A percentile compares a stretch with the other conserved stretches of the same genome.
These are phyloP conservation scores for Galium porrigens DNA, from an alignment of 305 asterid genomes.

Conservation along the genomic window DNA sequence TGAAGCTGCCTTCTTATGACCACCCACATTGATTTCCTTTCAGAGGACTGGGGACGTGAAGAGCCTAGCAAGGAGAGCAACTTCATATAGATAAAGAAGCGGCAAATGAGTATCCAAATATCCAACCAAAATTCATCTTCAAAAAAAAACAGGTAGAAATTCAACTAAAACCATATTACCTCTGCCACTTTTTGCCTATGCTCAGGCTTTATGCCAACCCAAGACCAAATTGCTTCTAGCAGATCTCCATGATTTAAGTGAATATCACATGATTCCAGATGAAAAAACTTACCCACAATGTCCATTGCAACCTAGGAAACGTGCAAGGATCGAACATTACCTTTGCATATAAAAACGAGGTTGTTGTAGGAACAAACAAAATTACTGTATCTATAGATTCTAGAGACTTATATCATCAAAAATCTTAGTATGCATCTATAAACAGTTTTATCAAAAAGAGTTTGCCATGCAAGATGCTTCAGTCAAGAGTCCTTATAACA, in stretches of 20 bases:
- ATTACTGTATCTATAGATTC: neutral
- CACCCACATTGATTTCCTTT: conserved; percentile 91
- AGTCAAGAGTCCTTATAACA: too few relatives aligned
- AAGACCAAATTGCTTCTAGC: conserved; percentile 87
- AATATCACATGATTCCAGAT: conserved; percentile 62
- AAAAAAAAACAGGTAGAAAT: neutral
- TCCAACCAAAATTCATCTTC: neutral
- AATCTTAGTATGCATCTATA: neutral
- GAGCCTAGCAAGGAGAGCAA: conserved; percentile 87
- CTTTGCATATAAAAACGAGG: neutral
- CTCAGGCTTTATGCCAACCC: conserved; percentile 75
- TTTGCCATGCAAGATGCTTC: neutral
- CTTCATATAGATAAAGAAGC: conserved; percentile 33
- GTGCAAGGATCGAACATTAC: neutral
- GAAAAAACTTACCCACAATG: conserved; percentile 48
- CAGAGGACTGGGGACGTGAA: conserved; percentile 82
- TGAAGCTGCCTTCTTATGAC: conserved; percentile 88
- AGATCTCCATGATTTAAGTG: conserved; percentile 86
- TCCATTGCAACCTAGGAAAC: conserved; percentile 65
- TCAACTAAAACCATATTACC: conserved; percentile 28
- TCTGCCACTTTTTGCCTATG: conserved; percentile 87
- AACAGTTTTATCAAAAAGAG: neutral
- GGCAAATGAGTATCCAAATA: conserved; percentile 15
- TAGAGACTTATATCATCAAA: neutral
- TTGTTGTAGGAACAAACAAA: neutral